phyloP scores from a whole-genome alignment of 2,329 filamentous ascomycete genomes.

The Trichoderma simmonsii region DNA sequence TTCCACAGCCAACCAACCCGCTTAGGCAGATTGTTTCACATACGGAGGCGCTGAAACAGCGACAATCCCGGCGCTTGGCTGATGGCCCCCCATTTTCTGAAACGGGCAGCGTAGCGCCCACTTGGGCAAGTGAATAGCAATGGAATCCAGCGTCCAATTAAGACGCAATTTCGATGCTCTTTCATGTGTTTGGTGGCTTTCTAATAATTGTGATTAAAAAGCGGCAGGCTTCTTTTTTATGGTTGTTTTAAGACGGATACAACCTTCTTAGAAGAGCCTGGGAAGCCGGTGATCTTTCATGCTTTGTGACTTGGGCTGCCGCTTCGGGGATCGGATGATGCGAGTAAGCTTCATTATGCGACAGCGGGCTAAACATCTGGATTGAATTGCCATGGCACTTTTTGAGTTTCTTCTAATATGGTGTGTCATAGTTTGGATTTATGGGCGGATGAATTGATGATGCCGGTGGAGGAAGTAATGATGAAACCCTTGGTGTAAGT shows the following conservation, averaged over 20 bases:
- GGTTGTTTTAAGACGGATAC: background rate
- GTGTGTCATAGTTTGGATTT: background rate
- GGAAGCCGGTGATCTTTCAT: background rate
- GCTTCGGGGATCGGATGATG: background rate
- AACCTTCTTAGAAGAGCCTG: background rate
- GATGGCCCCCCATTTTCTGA: background rate
- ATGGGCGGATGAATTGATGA: background rate
- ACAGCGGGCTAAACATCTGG: background rate
- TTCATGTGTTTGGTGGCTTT: background rate
- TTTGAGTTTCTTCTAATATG: background rate
- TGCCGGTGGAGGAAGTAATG: background rate
- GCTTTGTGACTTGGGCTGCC: background rate
- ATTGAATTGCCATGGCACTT: background rate
- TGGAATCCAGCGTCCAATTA: background rate
- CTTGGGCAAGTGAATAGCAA: background rate
- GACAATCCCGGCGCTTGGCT: slow-evolving; percentile 6
- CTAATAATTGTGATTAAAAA: background rate
- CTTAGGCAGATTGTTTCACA: background rate
- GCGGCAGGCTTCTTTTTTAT: background rate
- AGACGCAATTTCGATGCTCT: background rate
- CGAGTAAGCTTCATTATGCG: background rate
- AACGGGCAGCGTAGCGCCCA: slow-evolving; percentile 15
- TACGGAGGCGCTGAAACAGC: background rate
- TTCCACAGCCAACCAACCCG: slow-evolving; percentile 1
- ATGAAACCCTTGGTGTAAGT: background rate